Evolutionary conservation across 441 rosid genomes (phyloP).

Genomic region (Pelargonium cotyledonis): DNA sequence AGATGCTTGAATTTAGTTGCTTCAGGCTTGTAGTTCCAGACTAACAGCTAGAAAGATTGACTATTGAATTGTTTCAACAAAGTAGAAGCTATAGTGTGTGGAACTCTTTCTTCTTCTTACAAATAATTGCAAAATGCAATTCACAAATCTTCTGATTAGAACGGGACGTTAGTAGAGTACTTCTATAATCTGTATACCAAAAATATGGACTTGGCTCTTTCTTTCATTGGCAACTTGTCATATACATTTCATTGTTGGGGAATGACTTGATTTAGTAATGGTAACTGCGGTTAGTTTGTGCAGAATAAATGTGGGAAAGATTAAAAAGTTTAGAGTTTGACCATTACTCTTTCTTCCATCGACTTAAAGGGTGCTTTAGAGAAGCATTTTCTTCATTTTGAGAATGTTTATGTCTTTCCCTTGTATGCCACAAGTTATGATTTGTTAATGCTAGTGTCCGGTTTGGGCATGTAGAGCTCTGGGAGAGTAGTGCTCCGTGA

Average conservation of each 20-base stretch:
- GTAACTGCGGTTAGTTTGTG: not conserved
- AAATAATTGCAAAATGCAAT: not conserved
- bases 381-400: too few relatives aligned
- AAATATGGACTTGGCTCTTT: not conserved
- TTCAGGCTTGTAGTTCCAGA: not conserved
- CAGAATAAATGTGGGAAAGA: too few relatives aligned
- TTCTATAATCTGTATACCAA: not conserved
- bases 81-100: not conserved
- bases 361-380: too few relatives aligned
- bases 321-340: too few relatives aligned
- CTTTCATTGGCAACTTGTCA: not conserved
- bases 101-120: not conserved
- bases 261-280: not conserved
- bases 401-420: too few relatives aligned
- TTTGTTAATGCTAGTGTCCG: too few relatives aligned
- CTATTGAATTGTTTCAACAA: not conserved
- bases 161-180: not conserved
- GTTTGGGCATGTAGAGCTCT: too few relatives aligned
- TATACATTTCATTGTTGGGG: not conserved
- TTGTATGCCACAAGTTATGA: too few relatives aligned
- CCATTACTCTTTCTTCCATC: too few relatives aligned
- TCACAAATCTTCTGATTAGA: not conserved
- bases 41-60: too few relatives aligned
- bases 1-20: not conserved
- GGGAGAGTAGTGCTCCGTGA: too few relatives aligned